phyloP scores from a whole-genome alignment of 306 rosid species.

The Styphnolobium japonicum region DNA sequence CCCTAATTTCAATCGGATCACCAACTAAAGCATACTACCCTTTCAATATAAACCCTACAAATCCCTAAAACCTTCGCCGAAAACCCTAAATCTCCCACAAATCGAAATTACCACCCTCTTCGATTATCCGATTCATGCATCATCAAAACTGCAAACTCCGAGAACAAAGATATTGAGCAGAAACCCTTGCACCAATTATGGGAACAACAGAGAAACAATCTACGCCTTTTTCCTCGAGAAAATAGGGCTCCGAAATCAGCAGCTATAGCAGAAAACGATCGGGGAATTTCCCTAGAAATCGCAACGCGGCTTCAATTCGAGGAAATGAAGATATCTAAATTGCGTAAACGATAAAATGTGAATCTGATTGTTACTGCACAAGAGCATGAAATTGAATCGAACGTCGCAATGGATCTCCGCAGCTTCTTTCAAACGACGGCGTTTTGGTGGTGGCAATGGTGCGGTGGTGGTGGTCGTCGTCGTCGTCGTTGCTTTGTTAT shows the following conservation, averaged over 20 bases:
- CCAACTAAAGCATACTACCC: slow-evolving; percentile 24
- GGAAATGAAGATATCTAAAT: slow-evolving; percentile 18
- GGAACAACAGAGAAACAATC: background rate
- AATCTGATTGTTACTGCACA: slow-evolving; percentile 19
- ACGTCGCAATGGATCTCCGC: slow-evolving; percentile 37
- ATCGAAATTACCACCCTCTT: slow-evolving; percentile 17
- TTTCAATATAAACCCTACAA: slow-evolving; percentile 30
- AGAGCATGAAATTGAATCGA: slow-evolving; percentile 9
- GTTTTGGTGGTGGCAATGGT: slow-evolving; percentile 32
- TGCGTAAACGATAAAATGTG: background rate
- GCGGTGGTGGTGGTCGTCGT: slow-evolving; percentile 34
- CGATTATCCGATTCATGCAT: slow-evolving; percentile 23
- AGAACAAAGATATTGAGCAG: slow-evolving; percentile 13
- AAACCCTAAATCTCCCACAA: slow-evolving; percentile 39
- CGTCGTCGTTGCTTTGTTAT: slow-evolving; percentile 9
- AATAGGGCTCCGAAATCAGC: background rate
- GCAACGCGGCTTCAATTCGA: slow-evolving; percentile 25
- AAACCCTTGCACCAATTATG: slow-evolving; percentile 21
- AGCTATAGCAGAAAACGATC: slow-evolving; percentile 9
- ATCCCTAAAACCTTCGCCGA: slow-evolving; percentile 38
- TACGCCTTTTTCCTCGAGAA: background rate
- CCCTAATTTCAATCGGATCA: slow-evolving; percentile 25
- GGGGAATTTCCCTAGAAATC: slow-evolving; percentile 10
- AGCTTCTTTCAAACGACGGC: slow-evolving; percentile 26
- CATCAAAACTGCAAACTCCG: slow-evolving; percentile 14